Conservation (phyloP, 345 rosid genomes). For the Aethionema arabicum region DNA sequence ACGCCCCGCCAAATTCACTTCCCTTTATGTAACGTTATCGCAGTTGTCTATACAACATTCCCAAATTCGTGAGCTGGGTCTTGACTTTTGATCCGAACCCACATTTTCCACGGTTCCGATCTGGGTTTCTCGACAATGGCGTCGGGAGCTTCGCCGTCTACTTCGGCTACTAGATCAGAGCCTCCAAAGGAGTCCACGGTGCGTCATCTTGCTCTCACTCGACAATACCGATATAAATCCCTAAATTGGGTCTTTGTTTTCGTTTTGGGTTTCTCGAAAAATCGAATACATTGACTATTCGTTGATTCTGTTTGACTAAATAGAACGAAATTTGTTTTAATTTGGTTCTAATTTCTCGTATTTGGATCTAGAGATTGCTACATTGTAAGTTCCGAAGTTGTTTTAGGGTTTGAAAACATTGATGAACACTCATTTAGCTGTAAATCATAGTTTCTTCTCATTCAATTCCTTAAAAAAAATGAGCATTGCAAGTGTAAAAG, state of each 20-base stretch:
- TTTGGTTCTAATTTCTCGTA: background rate
- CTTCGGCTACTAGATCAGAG: slow-evolving; percentile 68
- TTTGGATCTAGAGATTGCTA: slow-evolving; percentile 26
- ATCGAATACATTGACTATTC: slow-evolving; percentile 8
- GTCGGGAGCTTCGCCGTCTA: slow-evolving; percentile 55
- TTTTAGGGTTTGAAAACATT: slow-evolving; percentile 7
- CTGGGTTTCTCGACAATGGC: slow-evolving; percentile 50
- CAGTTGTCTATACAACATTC: slow-evolving; percentile 20
- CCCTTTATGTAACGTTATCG: background rate
- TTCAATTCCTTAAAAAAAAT: background rate
- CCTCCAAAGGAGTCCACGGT: slow-evolving; percentile 44
- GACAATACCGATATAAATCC: background rate
- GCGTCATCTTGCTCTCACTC: slow-evolving; percentile 24
- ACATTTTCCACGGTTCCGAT: slow-evolving; percentile 38
- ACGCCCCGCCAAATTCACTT: slow-evolving; percentile 51
- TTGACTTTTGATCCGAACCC: slow-evolving; percentile 42
- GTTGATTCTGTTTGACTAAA: slow-evolving; percentile 18
- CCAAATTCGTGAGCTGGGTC: slow-evolving; percentile 45
- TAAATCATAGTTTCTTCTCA: background rate
- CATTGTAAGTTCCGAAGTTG: slow-evolving; percentile 23
- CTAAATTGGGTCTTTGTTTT: background rate
- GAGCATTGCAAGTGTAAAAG: background rate
- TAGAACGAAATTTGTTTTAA: background rate
- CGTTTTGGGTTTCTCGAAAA: background rate
- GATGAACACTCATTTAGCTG: background rate